Conservation (phyloP, 2,329 filamentous ascomycete genomes). For the Scedosporium apiospermum region DNA sequence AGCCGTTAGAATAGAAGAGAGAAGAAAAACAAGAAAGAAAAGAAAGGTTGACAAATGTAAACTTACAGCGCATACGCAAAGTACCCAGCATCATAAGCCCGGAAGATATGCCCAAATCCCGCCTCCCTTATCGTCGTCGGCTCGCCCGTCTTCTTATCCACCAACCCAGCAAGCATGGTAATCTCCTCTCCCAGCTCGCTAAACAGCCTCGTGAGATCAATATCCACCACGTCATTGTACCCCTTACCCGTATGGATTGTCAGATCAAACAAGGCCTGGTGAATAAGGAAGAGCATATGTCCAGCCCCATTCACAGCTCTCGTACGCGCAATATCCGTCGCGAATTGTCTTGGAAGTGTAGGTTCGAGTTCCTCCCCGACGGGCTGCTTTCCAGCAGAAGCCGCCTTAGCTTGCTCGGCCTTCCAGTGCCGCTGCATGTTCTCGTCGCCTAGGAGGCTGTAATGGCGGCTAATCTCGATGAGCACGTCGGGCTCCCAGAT, state of each 20-base stretch:
- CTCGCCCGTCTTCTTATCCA: not conserved
- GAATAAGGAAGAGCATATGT: not conserved
- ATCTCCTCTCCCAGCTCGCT: conserved; percentile 1
- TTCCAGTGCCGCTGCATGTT: conserved; percentile 4
- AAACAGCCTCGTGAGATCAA: conserved; percentile 7
- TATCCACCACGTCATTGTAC: not conserved
- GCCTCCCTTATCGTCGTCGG: not conserved
- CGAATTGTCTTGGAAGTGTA: conserved; percentile 1
- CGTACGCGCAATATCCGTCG: conserved; percentile 3
- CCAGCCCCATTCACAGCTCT: not conserved
- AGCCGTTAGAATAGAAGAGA: not conserved
- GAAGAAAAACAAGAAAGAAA: not conserved
- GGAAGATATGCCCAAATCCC: conserved; percentile 7
- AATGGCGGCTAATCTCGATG: conserved; percentile 5
- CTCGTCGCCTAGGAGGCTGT: not conserved
- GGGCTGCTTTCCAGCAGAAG: not conserved
- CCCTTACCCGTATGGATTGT: conserved; percentile 5
- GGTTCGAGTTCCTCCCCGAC: not conserved
- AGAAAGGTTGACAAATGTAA: not conserved
- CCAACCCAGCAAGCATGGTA: not conserved
- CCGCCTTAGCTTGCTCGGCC: not conserved
- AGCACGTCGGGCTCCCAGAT: conserved; percentile 9
- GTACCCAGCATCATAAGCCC: conserved; percentile 8
- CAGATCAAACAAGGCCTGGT: conserved; percentile 7
- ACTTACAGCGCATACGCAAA: conserved; percentile 8